Percentiles rank a stretch among this genome's conserved stretches.
These are phyloP conservation scores for Citrullus colocynthis DNA, from an alignment of 306 rosid species.

Conservation along the genomic window DNA sequence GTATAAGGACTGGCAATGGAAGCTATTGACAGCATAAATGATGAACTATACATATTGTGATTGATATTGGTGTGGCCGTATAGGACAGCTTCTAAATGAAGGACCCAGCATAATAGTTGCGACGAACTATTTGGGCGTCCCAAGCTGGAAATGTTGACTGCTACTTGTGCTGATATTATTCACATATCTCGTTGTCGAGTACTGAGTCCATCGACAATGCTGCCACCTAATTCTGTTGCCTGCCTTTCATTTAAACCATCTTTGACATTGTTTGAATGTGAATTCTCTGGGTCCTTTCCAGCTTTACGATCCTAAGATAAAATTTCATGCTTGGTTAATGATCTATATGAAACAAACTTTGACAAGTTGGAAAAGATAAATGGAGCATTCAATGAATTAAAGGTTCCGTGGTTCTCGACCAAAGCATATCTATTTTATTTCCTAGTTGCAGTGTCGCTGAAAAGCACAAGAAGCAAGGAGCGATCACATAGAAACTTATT, in stretches of 20 bases:
- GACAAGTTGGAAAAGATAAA: not conserved
- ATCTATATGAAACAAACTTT: not conserved
- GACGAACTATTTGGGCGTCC: not conserved
- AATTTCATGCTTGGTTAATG: constrained; percentile 6
- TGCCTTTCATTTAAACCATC: constrained; percentile 27
- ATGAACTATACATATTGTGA: constrained; percentile 12
- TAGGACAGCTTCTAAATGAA: constrained; percentile 25
- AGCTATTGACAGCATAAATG: constrained; percentile 10
- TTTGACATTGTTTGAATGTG: constrained; percentile 20
- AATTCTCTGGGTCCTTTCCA: constrained; percentile 25
- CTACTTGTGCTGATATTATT: constrained; percentile 17
- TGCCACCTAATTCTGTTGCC: constrained; percentile 18
- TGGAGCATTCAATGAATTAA: not conserved
- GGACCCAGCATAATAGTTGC: not conserved
- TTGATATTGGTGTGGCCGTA: constrained; percentile 11
- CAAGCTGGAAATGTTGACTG: constrained; percentile 13
- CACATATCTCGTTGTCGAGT: constrained; percentile 18
- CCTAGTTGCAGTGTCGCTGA: not conserved
- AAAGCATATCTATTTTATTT: not conserved
- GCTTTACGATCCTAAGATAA: constrained; percentile 40
- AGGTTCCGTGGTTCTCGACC: not conserved
- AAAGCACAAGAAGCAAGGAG: not conserved
- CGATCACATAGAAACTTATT: not conserved
- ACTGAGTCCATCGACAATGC: constrained; percentile 13
- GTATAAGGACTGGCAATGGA: not conserved